Conservation (phyloP, 768 basidiomycete genomes). For the Lactarius indigo region DNA sequence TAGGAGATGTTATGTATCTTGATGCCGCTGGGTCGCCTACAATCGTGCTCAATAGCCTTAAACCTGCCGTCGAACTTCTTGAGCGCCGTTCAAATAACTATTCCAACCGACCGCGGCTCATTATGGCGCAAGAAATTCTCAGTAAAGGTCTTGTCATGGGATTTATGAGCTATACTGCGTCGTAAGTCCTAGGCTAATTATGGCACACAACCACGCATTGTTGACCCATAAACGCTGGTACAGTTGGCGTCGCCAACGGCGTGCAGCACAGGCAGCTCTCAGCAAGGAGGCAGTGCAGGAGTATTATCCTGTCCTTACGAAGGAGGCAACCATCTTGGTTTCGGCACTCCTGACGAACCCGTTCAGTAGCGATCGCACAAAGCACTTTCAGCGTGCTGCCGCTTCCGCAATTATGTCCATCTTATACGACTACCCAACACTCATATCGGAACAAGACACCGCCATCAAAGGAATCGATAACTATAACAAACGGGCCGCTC, state of each 20-base stretch:
- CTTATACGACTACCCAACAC: slow-evolving; percentile 27
- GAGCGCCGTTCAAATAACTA: slow-evolving; percentile 31
- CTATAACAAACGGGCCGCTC: not conserved
- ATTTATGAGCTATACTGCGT: not conserved
- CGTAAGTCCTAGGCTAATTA: not conserved
- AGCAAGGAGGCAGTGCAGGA: slow-evolving; percentile 24
- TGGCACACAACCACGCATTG: not conserved
- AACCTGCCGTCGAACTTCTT: slow-evolving; percentile 30
- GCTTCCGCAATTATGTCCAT: slow-evolving; percentile 23
- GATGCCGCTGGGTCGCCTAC: slow-evolving; percentile 21
- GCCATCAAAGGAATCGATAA: not conserved
- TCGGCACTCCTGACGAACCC: slow-evolving; percentile 31
- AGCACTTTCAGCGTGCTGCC: slow-evolving; percentile 30
- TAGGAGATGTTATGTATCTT: slow-evolving; percentile 27
- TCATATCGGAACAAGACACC: not conserved
- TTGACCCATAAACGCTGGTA: not conserved
- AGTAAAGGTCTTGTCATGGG: slow-evolving; percentile 2
- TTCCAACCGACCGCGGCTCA: slow-evolving; percentile 20
- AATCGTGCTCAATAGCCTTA: slow-evolving; percentile 29
- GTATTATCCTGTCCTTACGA: slow-evolving; percentile 30
- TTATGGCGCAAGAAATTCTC: slow-evolving; percentile 16
- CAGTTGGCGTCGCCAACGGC: slow-evolving; percentile 33
- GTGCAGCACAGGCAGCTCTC: slow-evolving; percentile 28
- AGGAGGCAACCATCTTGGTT: slow-evolving; percentile 32
- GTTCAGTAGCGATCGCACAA: slow-evolving; percentile 26